Percentiles rank a stretch among this genome's conserved stretches.
These are phyloP conservation scores for Scortechinia acanthostroma DNA, from an alignment of 2,329 filamentous ascomycete species.

Conservation along the genomic window DNA sequence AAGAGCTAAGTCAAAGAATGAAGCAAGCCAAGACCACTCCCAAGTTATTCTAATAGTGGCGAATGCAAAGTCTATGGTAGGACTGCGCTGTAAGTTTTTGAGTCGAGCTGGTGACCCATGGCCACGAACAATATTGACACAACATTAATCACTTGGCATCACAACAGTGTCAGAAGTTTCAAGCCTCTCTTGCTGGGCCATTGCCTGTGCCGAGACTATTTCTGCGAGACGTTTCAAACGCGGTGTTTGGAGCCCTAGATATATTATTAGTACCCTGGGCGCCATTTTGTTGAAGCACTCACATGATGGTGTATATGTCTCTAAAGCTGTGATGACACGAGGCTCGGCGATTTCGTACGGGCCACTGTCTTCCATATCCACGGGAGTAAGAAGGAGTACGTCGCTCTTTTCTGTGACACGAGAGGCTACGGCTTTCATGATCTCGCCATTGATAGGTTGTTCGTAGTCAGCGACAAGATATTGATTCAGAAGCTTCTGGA, in stretches of 20 bases:
- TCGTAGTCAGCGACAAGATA: slow-evolving; percentile 98
- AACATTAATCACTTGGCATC: too few species aligned
- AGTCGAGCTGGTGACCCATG: too few species aligned
- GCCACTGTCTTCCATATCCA: slow-evolving; percentile 98
- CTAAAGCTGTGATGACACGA: slow-evolving; percentile 85
- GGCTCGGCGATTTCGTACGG: slow-evolving; percentile 98
- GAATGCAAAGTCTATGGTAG: too few species aligned
- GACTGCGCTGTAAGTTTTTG: too few species aligned
- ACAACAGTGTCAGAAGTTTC: too few species aligned
- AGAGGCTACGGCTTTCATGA: slow-evolving; percentile 98
- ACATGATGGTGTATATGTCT: slow-evolving; percentile 98
- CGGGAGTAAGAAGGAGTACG: slow-evolving; percentile 82
- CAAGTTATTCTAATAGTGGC: too few species aligned
- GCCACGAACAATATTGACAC: too few species aligned
- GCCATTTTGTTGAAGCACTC: slow-evolving; percentile 37
- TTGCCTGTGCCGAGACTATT: slow-evolving; percentile 92
- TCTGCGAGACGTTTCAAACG: slow-evolving; percentile 93
- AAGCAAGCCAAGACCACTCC: too few species aligned
- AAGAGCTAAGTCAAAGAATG: too few species aligned
- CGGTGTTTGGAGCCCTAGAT: slow-evolving; percentile 93
- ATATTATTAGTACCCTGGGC: neutral
- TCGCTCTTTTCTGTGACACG: slow-evolving; percentile 97
- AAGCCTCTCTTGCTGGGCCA: slow-evolving; percentile 85
- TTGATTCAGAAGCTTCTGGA: slow-evolving; percentile 96
- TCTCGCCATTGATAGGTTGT: slow-evolving; percentile 97